Percentiles rank a stretch among this genome's conserved stretches.
These are phyloP conservation scores for Penicillium turbatum DNA, from an alignment of 495 filamentous ascomycete species.

Conservation along the genomic window DNA sequence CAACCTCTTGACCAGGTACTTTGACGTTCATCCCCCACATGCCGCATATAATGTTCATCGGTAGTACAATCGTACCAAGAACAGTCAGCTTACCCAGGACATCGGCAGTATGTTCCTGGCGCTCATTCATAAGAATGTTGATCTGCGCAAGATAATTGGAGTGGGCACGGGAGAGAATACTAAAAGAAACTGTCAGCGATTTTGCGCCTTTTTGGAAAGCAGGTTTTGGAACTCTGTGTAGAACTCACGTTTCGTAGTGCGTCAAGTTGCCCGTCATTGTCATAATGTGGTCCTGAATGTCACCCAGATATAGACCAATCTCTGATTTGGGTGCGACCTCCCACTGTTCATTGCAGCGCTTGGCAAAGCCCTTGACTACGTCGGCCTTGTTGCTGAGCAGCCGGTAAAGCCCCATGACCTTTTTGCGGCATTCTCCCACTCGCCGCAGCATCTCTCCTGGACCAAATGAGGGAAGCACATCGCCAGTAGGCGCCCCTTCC, in stretches of 20 bases:
- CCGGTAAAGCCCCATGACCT: conserved; percentile 90
- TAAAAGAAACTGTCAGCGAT: conserved; percentile 29
- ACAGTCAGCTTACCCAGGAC: conserved; percentile 94
- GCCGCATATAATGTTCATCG: conserved; percentile 97
- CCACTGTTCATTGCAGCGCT: conserved; percentile 97
- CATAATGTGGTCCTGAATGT: conserved; percentile 98
- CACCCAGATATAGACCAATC: conserved; percentile 91
- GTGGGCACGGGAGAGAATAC: conserved; percentile 86
- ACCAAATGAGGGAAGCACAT: conserved; percentile 42
- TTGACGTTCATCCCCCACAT: conserved; percentile 99
- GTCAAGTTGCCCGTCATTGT: conserved; percentile 94
- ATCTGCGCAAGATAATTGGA: conserved; percentile 92
- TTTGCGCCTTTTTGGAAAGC: neutral
- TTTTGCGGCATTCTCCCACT: conserved; percentile 91
- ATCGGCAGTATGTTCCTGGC: conserved; percentile 91
- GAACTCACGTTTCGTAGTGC: conserved; percentile 87
- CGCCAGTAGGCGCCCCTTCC: conserved; percentile 31
- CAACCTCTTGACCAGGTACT: conserved; percentile 80
- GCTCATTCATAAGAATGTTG: conserved; percentile 96
- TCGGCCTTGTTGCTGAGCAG: conserved; percentile 96
- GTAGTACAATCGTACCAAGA: conserved; percentile 91
- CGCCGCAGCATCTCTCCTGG: conserved; percentile 82
- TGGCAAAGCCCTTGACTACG: conserved; percentile 98
- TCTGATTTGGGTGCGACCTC: conserved; percentile 91
- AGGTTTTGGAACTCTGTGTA: neutral